These are phyloP conservation scores for Acrodontium crateriforme DNA, from an alignment of 2,329 filamentous ascomycete genomes.

Conservation along the genomic window DNA sequence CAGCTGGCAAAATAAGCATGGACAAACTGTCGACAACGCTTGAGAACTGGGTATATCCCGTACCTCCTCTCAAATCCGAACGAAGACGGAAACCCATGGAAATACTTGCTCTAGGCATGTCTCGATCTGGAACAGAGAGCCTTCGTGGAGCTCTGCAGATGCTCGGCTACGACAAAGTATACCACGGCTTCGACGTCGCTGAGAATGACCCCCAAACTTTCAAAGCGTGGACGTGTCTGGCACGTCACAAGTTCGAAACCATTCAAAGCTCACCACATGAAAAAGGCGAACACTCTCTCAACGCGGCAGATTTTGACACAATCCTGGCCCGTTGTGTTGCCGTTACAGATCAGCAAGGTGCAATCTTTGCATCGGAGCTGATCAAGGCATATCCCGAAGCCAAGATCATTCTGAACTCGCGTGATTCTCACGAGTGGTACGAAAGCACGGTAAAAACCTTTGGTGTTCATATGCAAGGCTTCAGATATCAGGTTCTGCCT, in stretches of 20 bases:
- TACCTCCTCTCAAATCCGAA: no score
- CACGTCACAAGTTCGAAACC: neutral
- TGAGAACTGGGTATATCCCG: no score
- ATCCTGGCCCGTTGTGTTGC: constrained; percentile 44
- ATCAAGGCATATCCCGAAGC: constrained; percentile 9
- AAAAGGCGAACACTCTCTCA: constrained; percentile 1
- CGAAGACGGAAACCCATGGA: no score
- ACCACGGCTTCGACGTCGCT: constrained; percentile 8
- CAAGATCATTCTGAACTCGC: constrained; percentile 35
- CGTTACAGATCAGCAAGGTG: constrained; percentile 7
- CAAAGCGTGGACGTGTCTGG: no score
- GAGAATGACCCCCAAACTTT: no score
- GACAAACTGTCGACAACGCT: no score
- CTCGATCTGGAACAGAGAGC: constrained; percentile 8
- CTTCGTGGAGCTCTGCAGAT: constrained; percentile 6
- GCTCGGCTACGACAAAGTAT: constrained; percentile 8
- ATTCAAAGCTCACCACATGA: constrained; percentile 1
- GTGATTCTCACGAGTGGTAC: constrained; percentile 31
- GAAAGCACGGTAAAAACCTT: constrained; percentile 1
- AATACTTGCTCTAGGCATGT: constrained; percentile 9
- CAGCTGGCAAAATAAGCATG: no score
- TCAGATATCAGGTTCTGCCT: constrained; percentile 1
- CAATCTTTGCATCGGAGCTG: constrained; percentile 6
- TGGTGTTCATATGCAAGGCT: constrained; percentile 1
- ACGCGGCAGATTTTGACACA: constrained; percentile 30